A percentile compares a stretch with the other conserved stretches of the same genome.
Evolutionary conservation across 371 early-diverging fungal species (phyloP).

Genomic region (Mycotypha africana): DNA sequence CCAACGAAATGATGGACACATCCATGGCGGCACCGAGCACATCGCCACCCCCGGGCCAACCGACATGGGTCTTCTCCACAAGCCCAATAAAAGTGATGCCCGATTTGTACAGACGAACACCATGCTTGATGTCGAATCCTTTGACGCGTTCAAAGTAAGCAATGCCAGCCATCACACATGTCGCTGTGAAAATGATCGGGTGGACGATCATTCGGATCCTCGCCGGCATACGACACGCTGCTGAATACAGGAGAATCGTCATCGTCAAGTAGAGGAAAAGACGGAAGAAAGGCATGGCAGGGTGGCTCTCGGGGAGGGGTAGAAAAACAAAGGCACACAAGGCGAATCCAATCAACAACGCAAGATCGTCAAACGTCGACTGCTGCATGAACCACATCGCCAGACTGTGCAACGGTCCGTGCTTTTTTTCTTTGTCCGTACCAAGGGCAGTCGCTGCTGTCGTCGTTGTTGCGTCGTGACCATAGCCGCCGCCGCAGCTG

Average conservation of each 20-base stretch:
- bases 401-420: slow-evolving; percentile 11
- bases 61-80: slow-evolving; percentile 13
- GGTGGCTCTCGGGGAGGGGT: slow-evolving; percentile 13
- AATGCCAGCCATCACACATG: slow-evolving; percentile 17
- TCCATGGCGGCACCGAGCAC: slow-evolving; percentile 23
- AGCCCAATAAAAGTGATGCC: slow-evolving; percentile 12
- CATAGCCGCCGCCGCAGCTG: too few species aligned
- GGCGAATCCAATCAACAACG: slow-evolving; percentile 10
- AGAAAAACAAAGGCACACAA: slow-evolving; percentile 19
- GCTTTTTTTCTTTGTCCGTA: not conserved
- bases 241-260: slow-evolving; percentile 10
- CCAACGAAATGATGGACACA: slow-evolving; percentile 25
- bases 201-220: slow-evolving; percentile 11
- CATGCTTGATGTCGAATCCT: slow-evolving; percentile 14
- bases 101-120: slow-evolving; percentile 8
- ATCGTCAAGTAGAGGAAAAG: slow-evolving; percentile 18
- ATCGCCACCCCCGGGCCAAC: slow-evolving; percentile 34
- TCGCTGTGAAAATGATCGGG: slow-evolving; percentile 20
- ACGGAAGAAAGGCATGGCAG: slow-evolving; percentile 19
- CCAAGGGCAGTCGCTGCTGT: too few species aligned
- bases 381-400: slow-evolving; percentile 18
- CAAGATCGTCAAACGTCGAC: slow-evolving; percentile 15
- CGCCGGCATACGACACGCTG: slow-evolving; percentile 11
- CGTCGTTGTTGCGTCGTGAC: too few species aligned
- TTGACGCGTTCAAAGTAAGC: slow-evolving; percentile 21